Evolutionary conservation across 805 yeast species (phyloP).

Genomic region (Metschnikowia shivogae): DNA sequence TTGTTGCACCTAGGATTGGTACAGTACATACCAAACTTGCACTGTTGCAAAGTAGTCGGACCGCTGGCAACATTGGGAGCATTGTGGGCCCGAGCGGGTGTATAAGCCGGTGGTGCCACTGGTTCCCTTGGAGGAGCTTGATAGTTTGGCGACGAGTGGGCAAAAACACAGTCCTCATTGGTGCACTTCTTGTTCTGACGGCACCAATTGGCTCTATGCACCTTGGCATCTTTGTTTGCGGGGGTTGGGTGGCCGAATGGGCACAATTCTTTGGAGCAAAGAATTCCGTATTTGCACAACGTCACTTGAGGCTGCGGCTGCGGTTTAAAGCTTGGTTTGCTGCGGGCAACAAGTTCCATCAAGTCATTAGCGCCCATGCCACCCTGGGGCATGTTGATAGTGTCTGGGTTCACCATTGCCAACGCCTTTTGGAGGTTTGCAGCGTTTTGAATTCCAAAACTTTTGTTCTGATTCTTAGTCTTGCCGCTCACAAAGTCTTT

Average conservation of each 20-base stretch:
- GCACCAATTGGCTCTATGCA: conserved; percentile 72
- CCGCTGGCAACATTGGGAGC: conserved; percentile 1
- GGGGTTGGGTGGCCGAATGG: conserved; percentile 93
- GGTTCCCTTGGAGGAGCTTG: conserved; percentile 25
- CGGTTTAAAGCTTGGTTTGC: conserved; percentile 17
- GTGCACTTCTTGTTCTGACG: conserved; percentile 60
- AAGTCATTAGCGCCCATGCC: conserved; percentile 57
- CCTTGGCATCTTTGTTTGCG: conserved; percentile 68
- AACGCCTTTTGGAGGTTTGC: conserved; percentile 41
- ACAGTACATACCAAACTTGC: conserved; percentile 75
- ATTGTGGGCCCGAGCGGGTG: not conserved
- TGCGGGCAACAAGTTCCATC: conserved; percentile 47
- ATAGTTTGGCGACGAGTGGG: conserved; percentile 75
- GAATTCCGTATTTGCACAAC: conserved; percentile 70
- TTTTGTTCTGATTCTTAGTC: conserved; percentile 17
- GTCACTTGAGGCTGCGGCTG: conserved; percentile 36
- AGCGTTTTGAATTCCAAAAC: conserved; percentile 36
- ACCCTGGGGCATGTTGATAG: conserved; percentile 31
- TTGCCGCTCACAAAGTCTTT: conserved; percentile 16
- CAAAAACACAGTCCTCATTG: conserved; percentile 59
- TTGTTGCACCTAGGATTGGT: conserved; percentile 74
- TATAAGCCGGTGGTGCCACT: conserved; percentile 9
- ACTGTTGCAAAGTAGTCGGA: conserved; percentile 68
- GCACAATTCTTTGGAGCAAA: conserved; percentile 75
- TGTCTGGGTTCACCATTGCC: conserved; percentile 26